These are phyloP conservation scores for Monosporascus sp. DNA, from an alignment of 2,329 filamentous ascomycete genomes.

Conservation along the genomic window DNA sequence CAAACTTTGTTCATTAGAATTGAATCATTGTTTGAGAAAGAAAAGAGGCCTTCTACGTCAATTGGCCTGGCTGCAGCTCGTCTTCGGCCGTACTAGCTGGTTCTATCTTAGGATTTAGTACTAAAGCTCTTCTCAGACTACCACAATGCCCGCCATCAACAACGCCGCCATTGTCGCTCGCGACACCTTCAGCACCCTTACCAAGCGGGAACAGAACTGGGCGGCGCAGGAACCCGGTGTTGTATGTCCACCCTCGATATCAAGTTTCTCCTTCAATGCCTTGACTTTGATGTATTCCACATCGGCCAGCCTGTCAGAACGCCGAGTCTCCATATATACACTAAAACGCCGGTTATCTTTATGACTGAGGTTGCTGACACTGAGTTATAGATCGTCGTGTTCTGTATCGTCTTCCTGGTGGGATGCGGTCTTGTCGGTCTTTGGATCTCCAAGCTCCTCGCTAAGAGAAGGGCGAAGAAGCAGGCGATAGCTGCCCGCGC, in stretches of 20 bases:
- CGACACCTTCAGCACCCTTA: conserved; percentile 25
- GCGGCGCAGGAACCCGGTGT: conserved; percentile 11
- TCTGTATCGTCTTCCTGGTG: conserved; percentile 28
- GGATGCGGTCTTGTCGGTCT: conserved; percentile 24
- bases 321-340: too few species aligned
- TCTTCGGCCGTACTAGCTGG: background rate
- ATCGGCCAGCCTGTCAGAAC: too few species aligned
- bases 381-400: conserved; percentile 3
- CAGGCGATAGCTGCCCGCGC: conserved; percentile 16
- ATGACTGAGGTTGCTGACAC: background rate
- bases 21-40: background rate
- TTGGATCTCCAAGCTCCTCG: conserved; percentile 24
- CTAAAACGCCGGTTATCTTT: too few species aligned
- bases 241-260: background rate
- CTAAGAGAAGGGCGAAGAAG: conserved; percentile 25
- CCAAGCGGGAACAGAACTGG: conserved; percentile 27
- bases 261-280: background rate
- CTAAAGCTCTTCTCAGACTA: conserved; percentile 10
- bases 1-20: background rate
- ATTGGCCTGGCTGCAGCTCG: conserved; percentile 6
- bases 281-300: too few species aligned
- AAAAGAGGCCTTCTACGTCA: background rate
- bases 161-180: conserved; percentile 28
- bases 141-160: conserved; percentile 30
- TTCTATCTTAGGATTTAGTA: conserved; percentile 4